A percentile compares a stretch with the other conserved stretches of the same genome.
phyloP scores from a whole-genome alignment of 2,329 filamentous ascomycete genomes.

The Polychaeton citri region DNA sequence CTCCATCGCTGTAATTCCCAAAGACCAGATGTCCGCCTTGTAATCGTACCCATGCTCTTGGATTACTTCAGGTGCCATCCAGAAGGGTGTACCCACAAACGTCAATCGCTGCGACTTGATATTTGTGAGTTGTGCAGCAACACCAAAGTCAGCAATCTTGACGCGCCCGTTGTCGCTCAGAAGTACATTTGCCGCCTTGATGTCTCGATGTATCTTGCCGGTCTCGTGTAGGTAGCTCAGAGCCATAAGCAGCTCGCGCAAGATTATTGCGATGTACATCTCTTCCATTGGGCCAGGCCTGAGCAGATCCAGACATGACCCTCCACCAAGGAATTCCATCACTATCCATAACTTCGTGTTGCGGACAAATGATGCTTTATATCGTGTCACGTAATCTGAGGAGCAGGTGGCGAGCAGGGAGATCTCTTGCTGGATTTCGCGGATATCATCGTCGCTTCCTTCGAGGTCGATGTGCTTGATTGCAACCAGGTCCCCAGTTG shows the following conservation, averaged over 20 bases:
- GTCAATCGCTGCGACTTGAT: slow-evolving; percentile 97
- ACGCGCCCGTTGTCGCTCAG: slow-evolving; percentile 82
- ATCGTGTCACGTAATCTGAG: slow-evolving; percentile 87
- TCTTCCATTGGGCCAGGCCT: slow-evolving; percentile 85
- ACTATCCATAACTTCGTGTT: slow-evolving; percentile 98
- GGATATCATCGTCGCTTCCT: slow-evolving; percentile 95
- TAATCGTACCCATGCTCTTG: slow-evolving; percentile 74
- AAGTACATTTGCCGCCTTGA: slow-evolving; percentile 93
- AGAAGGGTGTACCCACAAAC: slow-evolving; percentile 93
- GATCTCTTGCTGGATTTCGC: slow-evolving; percentile 96
- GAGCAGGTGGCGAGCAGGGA: slow-evolving; percentile 88
- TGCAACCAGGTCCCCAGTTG: slow-evolving; percentile 83
- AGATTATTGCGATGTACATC: slow-evolving; percentile 84
- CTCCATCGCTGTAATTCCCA: slow-evolving; percentile 86
- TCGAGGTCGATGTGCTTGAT: slow-evolving; percentile 99
- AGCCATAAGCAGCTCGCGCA: slow-evolving; percentile 76
- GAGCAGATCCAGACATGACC: slow-evolving; percentile 85
- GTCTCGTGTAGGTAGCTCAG: slow-evolving; percentile 88
- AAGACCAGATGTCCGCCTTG: slow-evolving; percentile 86
- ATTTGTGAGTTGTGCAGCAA: slow-evolving; percentile 90
- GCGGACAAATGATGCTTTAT: slow-evolving; percentile 90
- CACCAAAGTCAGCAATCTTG: slow-evolving; percentile 93
- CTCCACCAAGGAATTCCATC: slow-evolving; percentile 94
- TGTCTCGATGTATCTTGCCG: slow-evolving; percentile 91
- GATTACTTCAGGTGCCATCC: slow-evolving; percentile 94